These are phyloP conservation scores for Actinidia chinensis DNA, from an alignment of 179 eudicot species.

Conservation along the genomic window DNA sequence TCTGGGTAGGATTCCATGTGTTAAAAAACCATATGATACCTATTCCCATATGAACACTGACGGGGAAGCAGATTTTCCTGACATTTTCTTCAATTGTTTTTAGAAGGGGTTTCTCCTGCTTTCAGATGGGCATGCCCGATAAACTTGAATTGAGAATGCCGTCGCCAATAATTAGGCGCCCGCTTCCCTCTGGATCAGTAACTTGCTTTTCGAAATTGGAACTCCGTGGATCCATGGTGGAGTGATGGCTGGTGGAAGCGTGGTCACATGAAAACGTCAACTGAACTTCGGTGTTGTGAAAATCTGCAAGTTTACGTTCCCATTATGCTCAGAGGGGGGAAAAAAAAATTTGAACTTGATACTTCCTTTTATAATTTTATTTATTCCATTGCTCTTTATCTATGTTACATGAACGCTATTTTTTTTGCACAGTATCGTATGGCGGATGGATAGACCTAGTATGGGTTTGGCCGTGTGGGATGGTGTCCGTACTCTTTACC, in stretches of 20 bases:
- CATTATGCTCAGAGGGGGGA: slow-evolving; percentile 51
- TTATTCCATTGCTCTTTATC: background rate
- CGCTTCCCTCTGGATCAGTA: slow-evolving; percentile 34
- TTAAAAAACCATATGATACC: background rate
- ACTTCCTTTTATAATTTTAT: background rate
- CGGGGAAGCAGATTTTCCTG: background rate
- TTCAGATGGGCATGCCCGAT: slow-evolving; percentile 76
- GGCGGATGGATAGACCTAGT: too few species aligned
- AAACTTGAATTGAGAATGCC: slow-evolving; percentile 77
- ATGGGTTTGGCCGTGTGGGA: too few species aligned
- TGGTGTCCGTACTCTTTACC: too few species aligned
- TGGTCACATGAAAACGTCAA: slow-evolving; percentile 43
- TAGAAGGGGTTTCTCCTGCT: slow-evolving; percentile 90
- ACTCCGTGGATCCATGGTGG: slow-evolving; percentile 93
- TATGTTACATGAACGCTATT: too few species aligned
- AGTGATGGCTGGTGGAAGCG: slow-evolving; percentile 96
- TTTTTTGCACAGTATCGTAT: too few species aligned
- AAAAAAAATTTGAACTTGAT: slow-evolving; percentile 5
- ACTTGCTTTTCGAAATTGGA: slow-evolving; percentile 53
- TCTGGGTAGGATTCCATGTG: background rate
- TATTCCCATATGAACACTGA: background rate
- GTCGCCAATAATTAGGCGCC: slow-evolving; percentile 77
- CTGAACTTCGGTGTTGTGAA: slow-evolving; percentile 31
- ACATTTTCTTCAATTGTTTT: slow-evolving; percentile 22
- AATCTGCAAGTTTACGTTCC: slow-evolving; percentile 62